Evolutionary conservation across 768 basidiomycete species (phyloP), one percentile per base, ranked within the genome.

Genomic region (Termitomyces sp.): DNA sequence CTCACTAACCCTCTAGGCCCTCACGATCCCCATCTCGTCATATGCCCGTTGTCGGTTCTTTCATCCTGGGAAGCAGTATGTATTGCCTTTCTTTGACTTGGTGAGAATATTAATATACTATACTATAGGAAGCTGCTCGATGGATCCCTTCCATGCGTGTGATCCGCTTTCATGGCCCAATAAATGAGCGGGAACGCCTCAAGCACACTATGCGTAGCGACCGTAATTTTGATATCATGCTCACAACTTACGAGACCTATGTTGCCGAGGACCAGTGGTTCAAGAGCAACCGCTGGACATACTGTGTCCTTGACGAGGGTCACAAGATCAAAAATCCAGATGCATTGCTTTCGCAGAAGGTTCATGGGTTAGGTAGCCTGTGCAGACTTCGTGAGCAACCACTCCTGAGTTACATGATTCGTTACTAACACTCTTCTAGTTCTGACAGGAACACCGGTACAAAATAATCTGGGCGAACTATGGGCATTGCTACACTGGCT

Each of bases 301-400:
- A 84, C 59, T 81, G 82, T 61, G 84, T 86, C 6, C 78, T 87
- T 12, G 86, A 87, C 62, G 86, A 87, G 68, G 86, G 86, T 5
- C 89, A 91, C 72, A 82, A 79, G 66, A 87, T 91, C 74, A 90
- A 90, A 74, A 89, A 89, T 63, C 73, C 83, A 10, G 84, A 83
- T 40, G 83, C 83, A 29, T 79, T 81, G 31, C 64, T 87, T 7
- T 72, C 85, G 2, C 67, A 73, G 59, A 86, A 83, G 53, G 67
- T 88, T 12, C 83, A 84, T 57, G 81, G 83, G 40, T 53, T 86
- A n/a, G 80, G 83, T 15, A 78, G 85, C 17, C 67, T 84, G 57
- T 83, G 83, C 71, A 78, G 88, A 48, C 72, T 91, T 38, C 83
- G 83, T 83, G 54, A 59, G 72, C 56, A 48, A 25, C 25, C 32